A percentile compares a stretch with the other conserved stretches of the same genome.
These are phyloP conservation scores for Zopfochytrium polystomum DNA, from an alignment of 371 early-diverging fungal species.

Conservation along the genomic window DNA sequence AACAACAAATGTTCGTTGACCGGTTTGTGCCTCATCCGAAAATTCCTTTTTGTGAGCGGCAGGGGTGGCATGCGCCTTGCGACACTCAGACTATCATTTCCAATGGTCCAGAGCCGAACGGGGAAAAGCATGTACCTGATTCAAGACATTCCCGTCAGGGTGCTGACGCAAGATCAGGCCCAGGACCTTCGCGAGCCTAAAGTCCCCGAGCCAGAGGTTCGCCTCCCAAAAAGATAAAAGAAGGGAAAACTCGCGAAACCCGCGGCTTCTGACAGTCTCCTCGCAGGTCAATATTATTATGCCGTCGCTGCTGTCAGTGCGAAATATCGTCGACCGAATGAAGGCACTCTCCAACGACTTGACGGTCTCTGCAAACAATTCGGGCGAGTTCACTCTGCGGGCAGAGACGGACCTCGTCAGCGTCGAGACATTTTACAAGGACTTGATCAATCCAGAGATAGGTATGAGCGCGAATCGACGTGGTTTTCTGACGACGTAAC, in stretches of 20 bases:
- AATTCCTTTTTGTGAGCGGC: no score
- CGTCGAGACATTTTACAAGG: conserved; percentile 48
- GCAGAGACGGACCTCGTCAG: conserved; percentile 46
- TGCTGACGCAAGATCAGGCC: conserved; percentile 7
- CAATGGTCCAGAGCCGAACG: conserved; percentile 25
- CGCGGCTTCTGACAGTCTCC: background rate
- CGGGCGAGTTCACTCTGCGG: conserved; percentile 41
- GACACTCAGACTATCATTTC: no score
- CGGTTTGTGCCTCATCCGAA: conserved; percentile 1
- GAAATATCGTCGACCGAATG: conserved; percentile 46
- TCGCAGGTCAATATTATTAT: conserved; percentile 49
- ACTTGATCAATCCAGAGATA: conserved; percentile 50
- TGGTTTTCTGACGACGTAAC: conserved; percentile 8
- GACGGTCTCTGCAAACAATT: conserved; percentile 52
- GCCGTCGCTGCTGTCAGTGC: conserved; percentile 45
- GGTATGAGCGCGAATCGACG: conserved; percentile 32
- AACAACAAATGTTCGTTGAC: conserved; percentile 27
- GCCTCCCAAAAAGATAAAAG: no score
- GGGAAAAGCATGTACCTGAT: conserved; percentile 37
- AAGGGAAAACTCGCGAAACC: no score
- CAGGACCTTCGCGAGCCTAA: conserved; percentile 31
- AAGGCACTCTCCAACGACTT: conserved; percentile 47
- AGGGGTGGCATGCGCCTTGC: no score
- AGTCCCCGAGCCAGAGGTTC: conserved; percentile 24
- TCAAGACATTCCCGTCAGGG: conserved; percentile 54